Evolutionary conservation across 148 eudicot genomes (phyloP), one percentile per base, ranked within the genome.

Genomic region (Dysphania ambrosioides): DNA sequence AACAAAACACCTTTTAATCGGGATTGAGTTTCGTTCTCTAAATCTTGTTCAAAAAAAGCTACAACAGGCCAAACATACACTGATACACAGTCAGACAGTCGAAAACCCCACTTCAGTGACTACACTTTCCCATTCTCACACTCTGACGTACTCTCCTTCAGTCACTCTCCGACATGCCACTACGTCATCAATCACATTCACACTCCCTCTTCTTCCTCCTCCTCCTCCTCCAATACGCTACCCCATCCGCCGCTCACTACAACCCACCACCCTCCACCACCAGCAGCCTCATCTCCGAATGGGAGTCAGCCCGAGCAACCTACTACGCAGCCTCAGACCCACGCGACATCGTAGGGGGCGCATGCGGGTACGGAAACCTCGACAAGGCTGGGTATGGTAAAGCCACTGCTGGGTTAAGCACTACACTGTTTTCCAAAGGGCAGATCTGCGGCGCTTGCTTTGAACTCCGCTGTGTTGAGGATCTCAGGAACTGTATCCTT

Each of bases 381-480:
- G 90, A 80, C 60, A 83, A 79, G 41, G 72, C 73, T 19, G 97
- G 97, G 2, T 91, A 93, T 60, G 98, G 98, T 4, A 86, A 88
- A 60, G 91, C 98, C 5, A 89, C 98, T 10, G 97, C 88, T 4
- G 98, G 91, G 9, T 71, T 93, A 4, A 93, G 98, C 86, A 72
- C 83, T n/a, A 53, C 70, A 1, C 49, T 93, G 29, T 93, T 89
- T 63, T 86, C 83, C n/a, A 82, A 77, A 24, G 98, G 98, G 0
- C 94, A 86, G 89, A 85, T 87, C 90, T 93, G 98, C 40, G 98
- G 98, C 0, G 98, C 95, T 8, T 93, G 98, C 74, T 93, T 85
- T 68, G 88, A 91, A 82, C 75, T 93, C 10, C 68, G 93, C 49
- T 94, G 98, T 61, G 98, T 90, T 32, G 93, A 94, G 61, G 97